These are phyloP conservation scores for Xylaria intraflava DNA, from an alignment of 495 filamentous ascomycete genomes.

Conservation along the genomic window DNA sequence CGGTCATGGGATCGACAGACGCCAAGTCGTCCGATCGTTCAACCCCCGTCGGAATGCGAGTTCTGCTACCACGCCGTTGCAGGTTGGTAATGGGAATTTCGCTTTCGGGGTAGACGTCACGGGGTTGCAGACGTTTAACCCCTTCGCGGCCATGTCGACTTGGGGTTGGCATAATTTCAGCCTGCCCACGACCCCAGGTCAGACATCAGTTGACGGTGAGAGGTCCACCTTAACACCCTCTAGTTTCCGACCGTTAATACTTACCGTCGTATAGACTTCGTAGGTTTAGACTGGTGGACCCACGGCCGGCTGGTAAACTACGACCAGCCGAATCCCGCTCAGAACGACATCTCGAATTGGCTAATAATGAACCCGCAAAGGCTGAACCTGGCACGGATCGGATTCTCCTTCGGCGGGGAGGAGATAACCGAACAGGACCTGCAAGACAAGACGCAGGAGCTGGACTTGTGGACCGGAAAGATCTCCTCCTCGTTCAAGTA, in stretches of 20 bases:
- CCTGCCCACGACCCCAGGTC: conserved; percentile 37
- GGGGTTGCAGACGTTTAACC: conserved; percentile 53
- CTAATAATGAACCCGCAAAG: conserved; percentile 48
- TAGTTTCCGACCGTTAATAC: neutral
- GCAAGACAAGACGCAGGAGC: conserved; percentile 33
- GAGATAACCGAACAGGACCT: conserved; percentile 36
- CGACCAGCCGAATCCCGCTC: conserved; percentile 44
- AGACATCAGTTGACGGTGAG: conserved; percentile 33
- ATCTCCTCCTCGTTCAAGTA: conserved; percentile 41
- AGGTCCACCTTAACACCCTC: neutral
- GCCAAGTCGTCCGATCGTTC: conserved; percentile 34
- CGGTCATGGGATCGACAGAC: conserved; percentile 21
- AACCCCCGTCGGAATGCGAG: conserved; percentile 40
- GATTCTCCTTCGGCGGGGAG: conserved; percentile 36
- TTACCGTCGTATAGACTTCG: conserved; percentile 29
- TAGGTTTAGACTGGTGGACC: conserved; percentile 46
- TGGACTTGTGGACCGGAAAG: conserved; percentile 45
- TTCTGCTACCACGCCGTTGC: conserved; percentile 42
- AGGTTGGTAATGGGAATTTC: conserved; percentile 53
- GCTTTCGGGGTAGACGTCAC: conserved; percentile 50
- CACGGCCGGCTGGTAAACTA: conserved; percentile 50
- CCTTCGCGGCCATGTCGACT: conserved; percentile 49
- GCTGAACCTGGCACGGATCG: conserved; percentile 43
- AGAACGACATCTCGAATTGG: conserved; percentile 48
- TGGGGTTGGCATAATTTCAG: conserved; percentile 56